These are phyloP conservation scores for Zea mays DNA, from an alignment of 176 grass and related monocot genomes.

Conservation along the genomic window Zm-B73-REFERENCE-NAM-5.0 NC_050099.1:35320501-35321000, in stretches of 20 bases:
- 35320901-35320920: slow-evolving; percentile 71
- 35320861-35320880: neutral
- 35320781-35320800: slow-evolving; percentile 88
- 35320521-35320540: slow-evolving; percentile 48
- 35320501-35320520: slow-evolving; percentile 68
- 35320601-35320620: slow-evolving; percentile 79
- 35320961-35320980: slow-evolving; percentile 76
- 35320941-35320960: slow-evolving; percentile 92
- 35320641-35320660: slow-evolving; percentile 31
- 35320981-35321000: slow-evolving; percentile 87
- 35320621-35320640: slow-evolving; percentile 65
- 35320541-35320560: slow-evolving; percentile 88
- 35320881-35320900: slow-evolving; percentile 10
- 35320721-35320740: slow-evolving; percentile 77
- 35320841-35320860: slow-evolving; percentile 1
- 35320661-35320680: neutral
- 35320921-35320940: slow-evolving; percentile 80
- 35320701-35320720: slow-evolving; percentile 71
- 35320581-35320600: slow-evolving; percentile 22
- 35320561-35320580: slow-evolving; percentile 52
- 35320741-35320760: slow-evolving; percentile 81
- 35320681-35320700: neutral
- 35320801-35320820: slow-evolving; percentile 93
- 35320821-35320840: slow-evolving; percentile 57
- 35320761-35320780: slow-evolving; percentile 89